A percentile compares a stretch with the other conserved stretches of the same genome.
Evolutionary conservation across 345 rosid species (phyloP).

Genomic region (Arabis alpina): DNA sequence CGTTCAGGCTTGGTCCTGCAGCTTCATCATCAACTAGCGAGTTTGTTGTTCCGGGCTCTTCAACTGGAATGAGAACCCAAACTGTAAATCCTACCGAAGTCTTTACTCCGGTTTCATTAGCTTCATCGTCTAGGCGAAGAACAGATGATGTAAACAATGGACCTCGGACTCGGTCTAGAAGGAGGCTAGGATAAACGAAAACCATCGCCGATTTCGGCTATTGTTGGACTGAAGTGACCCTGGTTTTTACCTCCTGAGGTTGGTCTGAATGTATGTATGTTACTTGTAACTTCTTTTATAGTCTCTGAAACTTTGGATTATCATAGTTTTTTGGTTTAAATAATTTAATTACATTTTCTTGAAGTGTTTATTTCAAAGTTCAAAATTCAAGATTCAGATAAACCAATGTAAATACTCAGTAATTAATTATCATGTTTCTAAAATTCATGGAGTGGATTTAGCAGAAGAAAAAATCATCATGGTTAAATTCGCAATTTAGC

Average conservation of each 20-base stretch:
- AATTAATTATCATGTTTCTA: neutral
- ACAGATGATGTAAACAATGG: constrained; percentile 48
- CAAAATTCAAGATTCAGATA: constrained; percentile 5
- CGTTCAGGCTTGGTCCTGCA: constrained; percentile 16
- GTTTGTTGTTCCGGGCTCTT: constrained; percentile 31
- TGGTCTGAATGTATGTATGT: constrained; percentile 25
- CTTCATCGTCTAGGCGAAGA: constrained; percentile 59
- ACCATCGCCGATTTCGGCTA: neutral
- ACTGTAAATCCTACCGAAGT: constrained; percentile 44
- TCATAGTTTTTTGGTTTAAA: constrained; percentile 7
- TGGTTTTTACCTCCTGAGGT: neutral
- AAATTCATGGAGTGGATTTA: neutral
- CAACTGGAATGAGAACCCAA: constrained; percentile 32
- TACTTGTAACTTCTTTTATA: constrained; percentile 28
- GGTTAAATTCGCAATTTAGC: neutral
- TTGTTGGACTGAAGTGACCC: constrained; percentile 1
- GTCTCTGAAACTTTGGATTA: constrained; percentile 25
- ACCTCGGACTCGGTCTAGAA: constrained; percentile 54
- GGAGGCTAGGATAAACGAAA: constrained; percentile 48
- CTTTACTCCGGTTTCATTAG: constrained; percentile 43
- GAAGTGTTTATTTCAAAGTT: neutral
- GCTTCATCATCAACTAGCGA: constrained; percentile 30
- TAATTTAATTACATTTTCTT: neutral
- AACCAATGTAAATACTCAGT: neutral
- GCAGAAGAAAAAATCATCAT: neutral